Percentiles rank a stretch among this genome's conserved stretches.
Conservation (phyloP, 164 flowering plant species). For the Piper longum region DNA sequence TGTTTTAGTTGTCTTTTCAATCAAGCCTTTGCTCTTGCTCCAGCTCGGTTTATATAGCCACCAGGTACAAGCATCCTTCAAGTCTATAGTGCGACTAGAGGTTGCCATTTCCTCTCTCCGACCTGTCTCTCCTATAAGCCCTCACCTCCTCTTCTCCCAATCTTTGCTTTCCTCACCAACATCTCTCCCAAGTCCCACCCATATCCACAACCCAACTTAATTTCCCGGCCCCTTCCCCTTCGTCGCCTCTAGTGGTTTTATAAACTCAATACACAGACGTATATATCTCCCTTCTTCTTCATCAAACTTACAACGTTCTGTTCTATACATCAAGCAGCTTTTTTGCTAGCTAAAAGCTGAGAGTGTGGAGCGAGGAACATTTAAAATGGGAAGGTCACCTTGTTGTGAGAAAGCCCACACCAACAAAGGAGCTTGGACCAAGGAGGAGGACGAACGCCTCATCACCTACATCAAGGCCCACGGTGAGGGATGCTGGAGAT, state of each 20-base stretch:
- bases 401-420: conserved; percentile 21
- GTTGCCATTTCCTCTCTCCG: neutral
- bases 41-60: neutral
- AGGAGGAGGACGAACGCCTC: conserved; percentile 18
- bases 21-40: neutral
- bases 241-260: neutral
- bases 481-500: conserved; percentile 23
- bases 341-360: neutral
- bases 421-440: conserved; percentile 22
- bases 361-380: neutral
- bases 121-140: neutral
- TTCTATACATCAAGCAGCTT: too few species aligned
- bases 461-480: conserved; percentile 13
- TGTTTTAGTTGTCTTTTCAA: too few species aligned
- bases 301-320: neutral
- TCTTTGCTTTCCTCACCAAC: neutral
- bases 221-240: neutral
- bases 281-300: neutral
- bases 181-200: neutral
- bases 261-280: too few species aligned
- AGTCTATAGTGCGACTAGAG: neutral
- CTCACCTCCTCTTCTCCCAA: neutral
- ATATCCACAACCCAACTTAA: too few species aligned
- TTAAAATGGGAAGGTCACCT: conserved; percentile 3
- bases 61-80: neutral